Percentiles rank a stretch among this genome's conserved stretches.
Conservation (phyloP, 257 asterid genomes). For the Salvia splendens region DNA sequence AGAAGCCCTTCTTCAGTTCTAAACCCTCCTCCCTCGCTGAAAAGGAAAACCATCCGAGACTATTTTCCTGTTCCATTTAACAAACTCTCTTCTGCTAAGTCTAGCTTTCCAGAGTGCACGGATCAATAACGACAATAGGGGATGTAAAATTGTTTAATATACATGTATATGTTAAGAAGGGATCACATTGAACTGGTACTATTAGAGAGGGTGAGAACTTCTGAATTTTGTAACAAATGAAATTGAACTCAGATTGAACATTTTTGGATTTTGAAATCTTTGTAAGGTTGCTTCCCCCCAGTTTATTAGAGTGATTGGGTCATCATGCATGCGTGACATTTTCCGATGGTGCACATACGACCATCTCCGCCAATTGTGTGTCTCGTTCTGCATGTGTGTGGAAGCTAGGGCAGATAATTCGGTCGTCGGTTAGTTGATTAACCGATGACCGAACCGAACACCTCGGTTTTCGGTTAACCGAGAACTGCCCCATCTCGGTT, state of each 20-base stretch:
- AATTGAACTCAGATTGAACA: neutral
- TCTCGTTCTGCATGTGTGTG: too few species aligned
- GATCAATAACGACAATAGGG: neutral
- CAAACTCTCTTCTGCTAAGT: neutral
- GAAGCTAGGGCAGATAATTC: too few species aligned
- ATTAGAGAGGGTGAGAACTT: constrained; percentile 1
- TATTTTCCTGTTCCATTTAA: constrained; percentile 60
- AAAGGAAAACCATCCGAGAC: constrained; percentile 81
- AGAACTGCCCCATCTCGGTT: too few species aligned
- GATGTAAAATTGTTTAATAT: neutral
- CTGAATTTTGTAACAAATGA: neutral
- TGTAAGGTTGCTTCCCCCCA: too few species aligned
- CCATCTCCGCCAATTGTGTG: too few species aligned
- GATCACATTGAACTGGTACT: neutral
- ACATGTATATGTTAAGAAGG: constrained; percentile 11
- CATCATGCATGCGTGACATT: too few species aligned
- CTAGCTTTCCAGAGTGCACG: neutral
- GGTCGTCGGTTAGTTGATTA: too few species aligned
- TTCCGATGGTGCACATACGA: too few species aligned
- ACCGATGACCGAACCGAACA: too few species aligned
- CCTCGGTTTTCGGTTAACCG: too few species aligned
- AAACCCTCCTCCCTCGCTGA: constrained; percentile 79
- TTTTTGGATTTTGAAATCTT: neutral
- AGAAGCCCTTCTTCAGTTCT: constrained; percentile 89
- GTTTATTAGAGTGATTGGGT: too few species aligned